These are phyloP conservation scores for Cichorium intybus DNA, from an alignment of 140 eudicot genomes.

Conservation along the genomic window DNA sequence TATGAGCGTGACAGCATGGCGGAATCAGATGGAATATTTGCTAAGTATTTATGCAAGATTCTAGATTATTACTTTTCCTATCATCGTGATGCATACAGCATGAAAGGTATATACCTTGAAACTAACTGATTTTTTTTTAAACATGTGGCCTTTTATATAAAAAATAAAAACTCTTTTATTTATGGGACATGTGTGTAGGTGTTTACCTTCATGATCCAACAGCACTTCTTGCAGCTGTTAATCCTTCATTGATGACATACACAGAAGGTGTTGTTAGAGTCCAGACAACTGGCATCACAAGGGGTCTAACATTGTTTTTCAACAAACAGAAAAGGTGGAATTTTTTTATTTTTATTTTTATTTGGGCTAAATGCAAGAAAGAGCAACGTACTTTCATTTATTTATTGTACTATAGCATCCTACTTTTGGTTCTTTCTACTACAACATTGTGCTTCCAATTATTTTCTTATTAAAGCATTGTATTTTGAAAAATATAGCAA, in stretches of 20 bases:
- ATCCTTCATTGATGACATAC: slow-evolving; percentile 80
- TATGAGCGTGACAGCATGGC: slow-evolving; percentile 63
- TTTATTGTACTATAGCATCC: no score
- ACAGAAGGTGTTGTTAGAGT: slow-evolving; percentile 90
- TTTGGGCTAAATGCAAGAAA: no score
- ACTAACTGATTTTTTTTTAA: neutral
- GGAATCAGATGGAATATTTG: slow-evolving; percentile 56
- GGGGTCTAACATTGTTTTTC: slow-evolving; percentile 79
- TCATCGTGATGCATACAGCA: slow-evolving; percentile 79
- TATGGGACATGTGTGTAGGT: slow-evolving; percentile 44
- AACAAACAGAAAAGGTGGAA: slow-evolving; percentile 86
- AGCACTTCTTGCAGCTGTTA: slow-evolving; percentile 76
- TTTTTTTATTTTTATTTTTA: slow-evolving; percentile 6
- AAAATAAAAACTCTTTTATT: neutral
- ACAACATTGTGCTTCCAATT: no score
- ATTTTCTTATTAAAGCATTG: no score
- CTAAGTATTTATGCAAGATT: slow-evolving; percentile 85
- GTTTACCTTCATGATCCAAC: slow-evolving; percentile 96
- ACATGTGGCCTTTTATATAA: neutral
- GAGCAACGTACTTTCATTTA: no score
- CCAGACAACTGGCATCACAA: slow-evolving; percentile 79
- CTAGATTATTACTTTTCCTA: slow-evolving; percentile 72
- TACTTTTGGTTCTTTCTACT: no score
- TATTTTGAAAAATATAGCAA: no score
- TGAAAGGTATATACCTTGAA: slow-evolving; percentile 50